A percentile compares a stretch with the other conserved stretches of the same genome.
Conservation (phyloP, 257 asterid genomes). For the Solanum peruvianum region DNA sequence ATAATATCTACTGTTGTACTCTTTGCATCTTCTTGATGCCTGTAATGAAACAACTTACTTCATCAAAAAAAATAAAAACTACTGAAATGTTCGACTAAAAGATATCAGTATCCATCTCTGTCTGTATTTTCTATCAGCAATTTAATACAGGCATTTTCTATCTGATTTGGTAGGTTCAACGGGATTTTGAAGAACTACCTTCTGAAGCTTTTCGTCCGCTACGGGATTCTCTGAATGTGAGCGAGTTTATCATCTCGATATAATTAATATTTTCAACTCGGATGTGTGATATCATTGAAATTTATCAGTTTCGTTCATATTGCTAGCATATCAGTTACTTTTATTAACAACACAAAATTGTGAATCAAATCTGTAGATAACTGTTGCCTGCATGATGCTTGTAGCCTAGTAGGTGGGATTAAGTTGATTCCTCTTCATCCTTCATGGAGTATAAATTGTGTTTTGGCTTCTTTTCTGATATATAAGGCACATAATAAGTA, state of each 20-base stretch:
- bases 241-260: constrained; percentile 12
- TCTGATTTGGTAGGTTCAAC: constrained; percentile 64
- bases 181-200: constrained; percentile 98
- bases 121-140: not conserved
- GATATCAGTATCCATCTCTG: not conserved
- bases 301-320: not conserved
- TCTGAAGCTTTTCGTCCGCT: constrained; percentile 90
- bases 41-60: too few species aligned
- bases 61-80: not conserved
- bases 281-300: not conserved
- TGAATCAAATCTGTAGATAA: not conserved
- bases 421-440: not conserved
- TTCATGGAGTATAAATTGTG: not conserved
- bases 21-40: too few species aligned
- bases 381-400: not conserved
- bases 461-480: not conserved
- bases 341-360: not conserved
- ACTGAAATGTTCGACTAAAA: not conserved
- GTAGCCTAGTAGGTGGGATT: not conserved
- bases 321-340: not conserved
- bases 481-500: not conserved
- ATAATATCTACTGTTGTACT: too few species aligned
- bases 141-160: not conserved
- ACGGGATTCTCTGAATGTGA: constrained; percentile 81
- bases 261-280: not conserved